Conservation (phyloP, 1,284 basidiomycete genomes). For the Sanghuangporus weigelae region DNA sequence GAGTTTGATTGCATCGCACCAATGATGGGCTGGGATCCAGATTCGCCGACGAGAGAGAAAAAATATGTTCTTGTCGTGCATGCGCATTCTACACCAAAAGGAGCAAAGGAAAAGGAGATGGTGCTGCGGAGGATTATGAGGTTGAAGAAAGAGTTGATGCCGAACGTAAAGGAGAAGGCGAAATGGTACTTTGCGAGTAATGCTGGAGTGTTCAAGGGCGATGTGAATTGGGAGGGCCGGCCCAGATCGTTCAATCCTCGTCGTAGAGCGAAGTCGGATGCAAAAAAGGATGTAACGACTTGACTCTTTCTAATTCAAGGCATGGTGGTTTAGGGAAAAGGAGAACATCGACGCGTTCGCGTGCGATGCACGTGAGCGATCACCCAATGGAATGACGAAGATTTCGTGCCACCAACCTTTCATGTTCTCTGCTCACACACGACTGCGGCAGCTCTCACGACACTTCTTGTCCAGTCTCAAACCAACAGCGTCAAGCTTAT, state of each 20-base stretch:
- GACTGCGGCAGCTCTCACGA: neutral
- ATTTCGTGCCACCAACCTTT: neutral
- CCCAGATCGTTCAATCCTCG: neutral
- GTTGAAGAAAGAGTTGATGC: neutral
- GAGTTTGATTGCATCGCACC: conserved; percentile 6
- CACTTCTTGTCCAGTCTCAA: neutral
- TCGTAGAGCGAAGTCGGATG: neutral
- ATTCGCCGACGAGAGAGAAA: conserved; percentile 3
- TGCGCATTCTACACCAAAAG: neutral
- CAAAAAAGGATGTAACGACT: neutral
- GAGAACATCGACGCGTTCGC: neutral
- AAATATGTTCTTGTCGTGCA: conserved; percentile 3
- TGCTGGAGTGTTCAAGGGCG: neutral
- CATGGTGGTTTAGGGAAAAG: neutral
- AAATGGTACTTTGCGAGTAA: conserved; percentile 7
- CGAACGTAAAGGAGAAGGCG: neutral
- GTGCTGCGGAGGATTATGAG: neutral
- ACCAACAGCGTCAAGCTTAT: neutral
- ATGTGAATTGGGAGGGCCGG: conserved; percentile 7
- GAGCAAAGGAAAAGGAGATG: neutral
- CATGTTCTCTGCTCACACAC: conserved; percentile 3
- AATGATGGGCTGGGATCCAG: conserved; percentile 7
- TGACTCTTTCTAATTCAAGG: neutral
- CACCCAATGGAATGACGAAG: neutral
- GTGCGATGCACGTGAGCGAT: neutral